phyloP scores from a whole-genome alignment of 345 rosid genomes.

The Salix suchowensis region DNA sequence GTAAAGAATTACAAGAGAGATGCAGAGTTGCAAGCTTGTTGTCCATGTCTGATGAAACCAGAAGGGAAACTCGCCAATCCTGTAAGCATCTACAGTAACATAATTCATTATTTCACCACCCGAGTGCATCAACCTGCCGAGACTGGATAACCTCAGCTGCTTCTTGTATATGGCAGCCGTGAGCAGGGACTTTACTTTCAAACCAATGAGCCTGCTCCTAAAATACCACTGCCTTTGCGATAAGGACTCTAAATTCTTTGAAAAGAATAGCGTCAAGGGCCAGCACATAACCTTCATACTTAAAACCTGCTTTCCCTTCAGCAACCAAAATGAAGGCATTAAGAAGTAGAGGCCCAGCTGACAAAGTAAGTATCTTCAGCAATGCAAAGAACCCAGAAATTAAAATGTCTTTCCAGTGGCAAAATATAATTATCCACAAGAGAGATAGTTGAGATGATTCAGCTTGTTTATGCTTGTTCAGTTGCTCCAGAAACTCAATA shows the following conservation, averaged over 20 bases:
- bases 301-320: conserved; percentile 60
- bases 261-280: conserved; percentile 55
- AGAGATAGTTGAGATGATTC: conserved; percentile 44
- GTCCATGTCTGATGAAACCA: conserved; percentile 98
- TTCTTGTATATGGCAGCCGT: conserved; percentile 81
- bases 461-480: conserved; percentile 44
- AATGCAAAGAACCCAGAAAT: conserved; percentile 82
- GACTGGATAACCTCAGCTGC: conserved; percentile 70
- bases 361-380: conserved; percentile 61
- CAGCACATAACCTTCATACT: conserved; percentile 70
- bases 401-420: conserved; percentile 65
- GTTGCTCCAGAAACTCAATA: conserved; percentile 43
- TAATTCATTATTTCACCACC: conserved; percentile 91
- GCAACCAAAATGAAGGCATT: conserved; percentile 86
- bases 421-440: conserved; percentile 48
- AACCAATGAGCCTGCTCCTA: conserved; percentile 70
- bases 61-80: conserved; percentile 90
- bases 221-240: conserved; percentile 94
- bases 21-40: conserved; percentile 72
- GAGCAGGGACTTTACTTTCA: conserved; percentile 70
- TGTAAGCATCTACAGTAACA: conserved; percentile 85
- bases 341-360: conserved; percentile 83
- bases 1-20: conserved; percentile 69
- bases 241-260: conserved; percentile 70
- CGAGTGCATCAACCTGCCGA: conserved; percentile 69